phyloP scores from a whole-genome alignment of 2,329 filamentous ascomycete genomes.

The Xylariaceae sp. region DNA sequence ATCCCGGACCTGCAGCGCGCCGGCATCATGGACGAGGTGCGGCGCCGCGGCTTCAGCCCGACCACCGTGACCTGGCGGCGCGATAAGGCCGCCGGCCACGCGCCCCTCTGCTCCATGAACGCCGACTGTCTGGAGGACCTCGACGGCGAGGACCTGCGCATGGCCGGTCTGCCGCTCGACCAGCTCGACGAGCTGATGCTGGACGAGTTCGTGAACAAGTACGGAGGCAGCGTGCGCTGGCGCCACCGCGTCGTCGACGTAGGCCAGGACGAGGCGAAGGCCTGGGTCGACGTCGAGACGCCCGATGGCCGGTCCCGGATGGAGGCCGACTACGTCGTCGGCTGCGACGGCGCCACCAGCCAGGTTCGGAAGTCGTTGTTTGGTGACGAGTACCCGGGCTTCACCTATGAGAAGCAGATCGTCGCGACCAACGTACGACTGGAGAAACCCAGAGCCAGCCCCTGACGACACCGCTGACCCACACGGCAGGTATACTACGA shows the following conservation, averaged over 20 bases:
- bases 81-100: conserved; percentile 23
- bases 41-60: conserved; percentile 29
- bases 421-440: conserved; percentile 51
- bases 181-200: conserved; percentile 36
- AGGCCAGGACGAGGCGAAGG: conserved; percentile 36
- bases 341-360: conserved; percentile 48
- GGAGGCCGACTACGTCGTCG: conserved; percentile 46
- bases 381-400: conserved; percentile 49
- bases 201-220: conserved; percentile 28
- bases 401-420: conserved; percentile 53
- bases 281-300: conserved; percentile 38
- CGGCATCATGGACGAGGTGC: conserved; percentile 41
- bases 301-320: conserved; percentile 28
- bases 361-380: conserved; percentile 41
- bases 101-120: conserved; percentile 30
- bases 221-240: conserved; percentile 34
- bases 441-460: not conserved
- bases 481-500: conserved; percentile 50
- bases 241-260: conserved; percentile 37
- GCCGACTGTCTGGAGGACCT: conserved; percentile 25
- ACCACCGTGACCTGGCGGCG: conserved; percentile 33
- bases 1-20: conserved; percentile 51
- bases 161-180: conserved; percentile 34
- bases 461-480: no score
- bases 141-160: conserved; percentile 31